These are phyloP conservation scores for Lepidium didymum DNA, from an alignment of 345 rosid species.

Conservation along the genomic window DNA sequence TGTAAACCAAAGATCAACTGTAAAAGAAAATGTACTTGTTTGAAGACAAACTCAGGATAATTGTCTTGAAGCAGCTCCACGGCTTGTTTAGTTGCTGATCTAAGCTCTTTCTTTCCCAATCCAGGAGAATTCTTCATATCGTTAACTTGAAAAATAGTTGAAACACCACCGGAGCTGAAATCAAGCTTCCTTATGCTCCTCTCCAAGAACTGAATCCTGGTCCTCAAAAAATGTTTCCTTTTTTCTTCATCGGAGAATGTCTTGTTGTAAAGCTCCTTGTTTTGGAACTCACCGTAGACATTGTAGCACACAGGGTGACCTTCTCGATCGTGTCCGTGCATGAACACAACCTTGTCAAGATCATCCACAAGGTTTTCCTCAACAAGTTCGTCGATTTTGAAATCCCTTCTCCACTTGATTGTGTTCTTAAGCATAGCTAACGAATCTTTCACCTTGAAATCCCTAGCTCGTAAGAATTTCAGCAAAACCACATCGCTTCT, in stretches of 20 bases:
- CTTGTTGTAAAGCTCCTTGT: conserved; percentile 69
- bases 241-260: conserved; percentile 73
- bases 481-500: conserved; percentile 72
- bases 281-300: conserved; percentile 85
- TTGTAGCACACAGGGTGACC: conserved; percentile 90
- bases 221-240: conserved; percentile 57
- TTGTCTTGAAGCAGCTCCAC: conserved; percentile 84
- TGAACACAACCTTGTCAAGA: conserved; percentile 78
- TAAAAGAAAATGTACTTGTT: conserved; percentile 42
- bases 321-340: conserved; percentile 75
- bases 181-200: conserved; percentile 82
- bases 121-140: conserved; percentile 90
- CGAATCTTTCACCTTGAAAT: conserved; percentile 77
- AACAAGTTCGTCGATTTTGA: conserved; percentile 51
- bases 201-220: conserved; percentile 92
- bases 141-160: conserved; percentile 73
- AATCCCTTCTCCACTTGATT: conserved; percentile 61
- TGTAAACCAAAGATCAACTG: background rate
- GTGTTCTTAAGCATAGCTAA: conserved; percentile 72
- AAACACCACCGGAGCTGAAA: conserved; percentile 67
- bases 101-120: conserved; percentile 67
- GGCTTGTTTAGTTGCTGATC: conserved; percentile 75
- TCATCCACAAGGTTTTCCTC: conserved; percentile 78
- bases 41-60: conserved; percentile 92
- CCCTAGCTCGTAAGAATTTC: conserved; percentile 79